A percentile compares a stretch with the other conserved stretches of the same genome.
Conservation (phyloP, 176 grass and related monocot genomes). For the Eleusine indica region DNA sequence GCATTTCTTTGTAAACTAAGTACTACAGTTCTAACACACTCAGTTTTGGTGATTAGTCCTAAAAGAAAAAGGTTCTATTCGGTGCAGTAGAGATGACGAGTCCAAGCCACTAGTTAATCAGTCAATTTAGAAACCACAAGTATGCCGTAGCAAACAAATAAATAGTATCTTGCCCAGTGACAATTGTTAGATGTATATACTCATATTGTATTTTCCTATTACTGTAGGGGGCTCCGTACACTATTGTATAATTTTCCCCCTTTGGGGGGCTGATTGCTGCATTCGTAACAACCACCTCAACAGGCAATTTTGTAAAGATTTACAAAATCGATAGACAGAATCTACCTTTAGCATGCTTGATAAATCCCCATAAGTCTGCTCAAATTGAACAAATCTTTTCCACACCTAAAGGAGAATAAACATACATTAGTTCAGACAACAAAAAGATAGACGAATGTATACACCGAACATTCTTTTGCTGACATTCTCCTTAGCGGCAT, state of each 20-base stretch:
- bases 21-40: slow-evolving; percentile 2
- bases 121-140: slow-evolving; percentile 6
- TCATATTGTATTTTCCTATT: too few relatives aligned
- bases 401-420: slow-evolving; percentile 71
- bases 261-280: too few relatives aligned
- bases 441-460: slow-evolving; percentile 34
- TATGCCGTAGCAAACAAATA: neutral
- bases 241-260: too few relatives aligned
- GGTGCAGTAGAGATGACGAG: neutral
- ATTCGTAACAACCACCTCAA: neutral
- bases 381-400: slow-evolving; percentile 85
- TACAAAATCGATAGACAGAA: slow-evolving; percentile 24
- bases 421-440: slow-evolving; percentile 39
- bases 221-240: too few relatives aligned
- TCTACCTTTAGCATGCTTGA: slow-evolving; percentile 93
- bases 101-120: neutral
- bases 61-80: neutral
- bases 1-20: neutral
- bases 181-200: neutral
- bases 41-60: neutral
- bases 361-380: slow-evolving; percentile 86
- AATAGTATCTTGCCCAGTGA: neutral
- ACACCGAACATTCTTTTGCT: neutral
- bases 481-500: neutral
- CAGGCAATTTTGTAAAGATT: slow-evolving; percentile 10